Base-by-base conservation (phyloP, 306 rosid species). In the Cucurbita ficifolia region DNA sequence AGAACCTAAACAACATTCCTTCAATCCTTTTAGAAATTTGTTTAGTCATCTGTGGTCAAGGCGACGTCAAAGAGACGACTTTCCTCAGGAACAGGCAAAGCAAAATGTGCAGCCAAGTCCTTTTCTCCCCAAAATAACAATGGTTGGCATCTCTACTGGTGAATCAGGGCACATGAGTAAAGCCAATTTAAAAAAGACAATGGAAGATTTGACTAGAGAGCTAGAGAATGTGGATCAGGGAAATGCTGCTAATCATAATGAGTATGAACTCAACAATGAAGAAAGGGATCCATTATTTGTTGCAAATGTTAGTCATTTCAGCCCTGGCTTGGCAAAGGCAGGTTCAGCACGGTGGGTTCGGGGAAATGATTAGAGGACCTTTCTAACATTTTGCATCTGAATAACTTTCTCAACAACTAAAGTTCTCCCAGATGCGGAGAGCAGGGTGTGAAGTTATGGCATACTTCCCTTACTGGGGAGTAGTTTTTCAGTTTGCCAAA, bases 211-310 rank as follows among this genome's bases (percentile, higher is more conserved):
- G 75, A 89, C 96, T 5, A 82, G 24, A 75, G 96, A 91, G 79
- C 84, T 95, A 83, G 99, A 95, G 86, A 86, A 85, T 79, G 74
- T 89, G 5, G 96, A 87, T 74, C 78, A 79, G n/a, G 90, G 76
- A 75, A 84, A 72, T 74, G 72, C 77, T 40, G 75, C 80, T 67
- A 53, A 59, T 76, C 79, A 76, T 78, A 61, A 21, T 3, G 43
- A 71, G 50, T 61, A n/a, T 67, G 75, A 84, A 70, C 69, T 49
- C 64, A 81, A 63, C 77, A 58, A 79, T 74, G 97, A 89, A 68
- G 95, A 89, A 64, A 84, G 96, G 82, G 97, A 94, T 77, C 99
- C 99, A 51, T 84, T 94, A 14, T 94, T 94, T 79, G 99, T 94
- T 72, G 96, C 96, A 78, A 91, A 94, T 68, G 96, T 94, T 60